Evolutionary conservation across 257 asterid genomes (phyloP).

Genomic region (Solanum pennellii): DNA sequence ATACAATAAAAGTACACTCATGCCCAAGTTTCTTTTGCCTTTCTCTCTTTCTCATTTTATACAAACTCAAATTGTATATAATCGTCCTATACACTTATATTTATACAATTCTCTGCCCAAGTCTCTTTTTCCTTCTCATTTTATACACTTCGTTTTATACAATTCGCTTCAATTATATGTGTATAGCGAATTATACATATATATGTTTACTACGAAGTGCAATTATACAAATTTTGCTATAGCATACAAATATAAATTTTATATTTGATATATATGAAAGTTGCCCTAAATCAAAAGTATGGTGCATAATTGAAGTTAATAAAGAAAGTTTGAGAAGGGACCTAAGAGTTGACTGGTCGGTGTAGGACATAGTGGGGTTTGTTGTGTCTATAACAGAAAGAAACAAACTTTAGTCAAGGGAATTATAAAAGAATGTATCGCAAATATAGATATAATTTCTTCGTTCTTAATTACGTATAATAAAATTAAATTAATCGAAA

Average conservation of each 20-base stretch:
- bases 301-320: background rate
- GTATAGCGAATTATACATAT: too few relatives aligned
- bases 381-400: background rate
- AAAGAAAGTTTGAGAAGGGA: background rate
- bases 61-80: too few relatives aligned
- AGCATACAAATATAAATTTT: too few relatives aligned
- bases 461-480: background rate
- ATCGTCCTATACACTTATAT: too few relatives aligned
- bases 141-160: too few relatives aligned
- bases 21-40: too few relatives aligned
- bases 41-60: too few relatives aligned
- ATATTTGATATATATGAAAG: rapidly evolving
- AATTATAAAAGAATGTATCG: background rate
- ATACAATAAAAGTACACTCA: too few relatives aligned
- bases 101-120: too few relatives aligned
- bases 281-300: background rate
- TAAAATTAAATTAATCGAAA: background rate
- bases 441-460: background rate
- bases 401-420: background rate
- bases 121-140: too few relatives aligned
- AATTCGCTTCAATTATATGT: too few relatives aligned
- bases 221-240: too few relatives aligned
- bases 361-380: background rate
- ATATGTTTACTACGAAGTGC: rapidly evolving
- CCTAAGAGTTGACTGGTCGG: background rate